Base-by-base conservation (phyloP, 768 basidiomycete genomes). In the Gymnopilus junonius region DNA sequence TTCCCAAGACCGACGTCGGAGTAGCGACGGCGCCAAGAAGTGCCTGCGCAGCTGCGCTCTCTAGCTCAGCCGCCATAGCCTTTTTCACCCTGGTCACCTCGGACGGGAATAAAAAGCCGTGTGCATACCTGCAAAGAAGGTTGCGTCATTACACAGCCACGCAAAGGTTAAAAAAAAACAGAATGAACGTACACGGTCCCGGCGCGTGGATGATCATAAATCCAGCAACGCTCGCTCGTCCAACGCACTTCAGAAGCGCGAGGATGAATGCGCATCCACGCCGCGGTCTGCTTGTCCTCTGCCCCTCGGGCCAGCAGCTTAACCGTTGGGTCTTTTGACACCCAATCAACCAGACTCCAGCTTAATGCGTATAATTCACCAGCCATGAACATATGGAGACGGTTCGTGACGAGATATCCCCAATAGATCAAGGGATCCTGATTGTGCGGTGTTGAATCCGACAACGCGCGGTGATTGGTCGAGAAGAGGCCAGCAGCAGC, bases 181-280 rank as follows among this genome's bases (percentile, higher is more conserved):
- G 29, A 57, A 35, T 35, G 34, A 20, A 82, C 92, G 71, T 80
- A 95, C 88, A 97, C 95, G 20, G 96, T 97, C 51, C 93, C 91
- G 15, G 93, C 88, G 53, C 94, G 90, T 1, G 97, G 97, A 76
- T 98, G 97, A 73, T 99, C 96, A 76, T 99, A 98, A 67, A 99
- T 94, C 93, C 94, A 97, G 76, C 97, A 99, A 27, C 90, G 86
- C 72, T 99, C 96, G 67, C 92, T 90, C 32, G 84, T 83, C 96
- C 97, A 99, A 45, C 94, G 86, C 40, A 99, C 86, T 67, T 91
- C 85, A 29, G 83, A 77, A 14, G 91, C 86, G 45, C 83, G 85
- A 0, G 96, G 95, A 77, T 97, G 96, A 57, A 88, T 71, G 20
- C 84, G 82, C 87, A 99, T 94, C 96, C 96, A 99, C 65, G 88